phyloP scores from a whole-genome alignment of 192 early-diverging fungal species.

The Oehlia diaphana region DNA sequence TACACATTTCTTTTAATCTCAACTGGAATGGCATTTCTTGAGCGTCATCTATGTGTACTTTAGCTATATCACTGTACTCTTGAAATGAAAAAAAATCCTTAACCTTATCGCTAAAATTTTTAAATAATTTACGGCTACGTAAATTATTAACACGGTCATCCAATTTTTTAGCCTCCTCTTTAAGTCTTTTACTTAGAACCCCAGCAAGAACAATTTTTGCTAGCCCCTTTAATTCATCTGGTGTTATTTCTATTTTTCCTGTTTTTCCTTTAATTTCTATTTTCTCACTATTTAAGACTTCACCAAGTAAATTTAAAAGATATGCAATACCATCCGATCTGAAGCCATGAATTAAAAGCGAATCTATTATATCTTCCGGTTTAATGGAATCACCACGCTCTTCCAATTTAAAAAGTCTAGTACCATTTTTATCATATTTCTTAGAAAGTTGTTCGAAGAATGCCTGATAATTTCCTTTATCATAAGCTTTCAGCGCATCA shows the following conservation, averaged over 20 bases:
- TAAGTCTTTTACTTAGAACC: background rate
- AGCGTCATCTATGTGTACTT: background rate
- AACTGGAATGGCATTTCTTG: background rate
- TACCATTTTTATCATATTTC: background rate
- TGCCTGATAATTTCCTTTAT: background rate
- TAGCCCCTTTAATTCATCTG: background rate
- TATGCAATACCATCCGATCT: constrained; percentile 13
- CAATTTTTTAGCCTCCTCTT: background rate
- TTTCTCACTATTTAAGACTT: background rate
- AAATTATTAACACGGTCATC: background rate
- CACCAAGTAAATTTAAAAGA: constrained; percentile 5
- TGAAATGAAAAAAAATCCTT: background rate
- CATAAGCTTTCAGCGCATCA: background rate
- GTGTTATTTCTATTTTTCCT: background rate
- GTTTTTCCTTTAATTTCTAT: background rate
- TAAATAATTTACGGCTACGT: too few species aligned
- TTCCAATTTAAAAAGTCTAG: background rate
- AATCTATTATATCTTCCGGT: background rate
- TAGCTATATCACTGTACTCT: background rate
- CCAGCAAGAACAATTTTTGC: background rate
- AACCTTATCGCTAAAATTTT: background rate
- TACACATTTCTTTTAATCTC: background rate
- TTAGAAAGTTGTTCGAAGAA: background rate
- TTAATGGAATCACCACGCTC: background rate
- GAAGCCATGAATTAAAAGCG: background rate